phyloP scores from a whole-genome alignment of 139 green algal genomes.

The Picochlorum sp. region DNA sequence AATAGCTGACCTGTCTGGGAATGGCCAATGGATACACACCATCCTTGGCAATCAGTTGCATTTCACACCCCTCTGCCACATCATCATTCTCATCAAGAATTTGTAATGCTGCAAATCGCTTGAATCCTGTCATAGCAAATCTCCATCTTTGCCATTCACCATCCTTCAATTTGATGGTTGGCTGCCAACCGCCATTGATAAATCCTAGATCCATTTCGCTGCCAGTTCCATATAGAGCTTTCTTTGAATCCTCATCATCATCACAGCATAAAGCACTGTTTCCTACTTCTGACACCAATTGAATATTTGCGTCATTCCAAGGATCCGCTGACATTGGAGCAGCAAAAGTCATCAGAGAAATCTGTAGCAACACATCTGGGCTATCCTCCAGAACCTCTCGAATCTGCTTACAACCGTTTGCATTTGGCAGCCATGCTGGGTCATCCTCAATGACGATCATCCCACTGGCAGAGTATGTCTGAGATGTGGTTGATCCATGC shows the following conservation, averaged over 20 bases:
- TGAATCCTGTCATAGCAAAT: not conserved
- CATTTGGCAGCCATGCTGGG: not conserved
- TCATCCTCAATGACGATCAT: conserved; percentile 4
- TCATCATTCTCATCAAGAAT: conserved; percentile 1
- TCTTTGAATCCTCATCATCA: not conserved
- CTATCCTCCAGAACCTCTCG: not conserved
- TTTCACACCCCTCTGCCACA: not conserved
- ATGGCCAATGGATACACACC: conserved; percentile 3
- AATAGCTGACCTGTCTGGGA: not conserved
- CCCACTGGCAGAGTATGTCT: not conserved
- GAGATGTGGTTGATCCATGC: not conserved
- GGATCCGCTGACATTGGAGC: not conserved
- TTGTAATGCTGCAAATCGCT: not conserved
- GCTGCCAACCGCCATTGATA: not conserved
- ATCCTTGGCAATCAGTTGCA: conserved; percentile 4
- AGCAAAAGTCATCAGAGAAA: not conserved
- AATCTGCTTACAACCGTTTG: not conserved
- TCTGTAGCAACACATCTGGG: not conserved
- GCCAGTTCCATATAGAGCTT: conserved; percentile 2
- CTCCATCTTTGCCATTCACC: conserved; percentile 4
- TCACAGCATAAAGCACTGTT: conserved; percentile 1
- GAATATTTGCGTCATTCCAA: conserved; percentile 1
- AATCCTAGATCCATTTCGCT: conserved; percentile 3
- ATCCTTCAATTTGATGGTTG: not conserved
- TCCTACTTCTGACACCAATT: not conserved